Evolutionary conservation across 23 red algal genomes (phyloP).

Genomic region (Pyropia yezoensis): DNA sequence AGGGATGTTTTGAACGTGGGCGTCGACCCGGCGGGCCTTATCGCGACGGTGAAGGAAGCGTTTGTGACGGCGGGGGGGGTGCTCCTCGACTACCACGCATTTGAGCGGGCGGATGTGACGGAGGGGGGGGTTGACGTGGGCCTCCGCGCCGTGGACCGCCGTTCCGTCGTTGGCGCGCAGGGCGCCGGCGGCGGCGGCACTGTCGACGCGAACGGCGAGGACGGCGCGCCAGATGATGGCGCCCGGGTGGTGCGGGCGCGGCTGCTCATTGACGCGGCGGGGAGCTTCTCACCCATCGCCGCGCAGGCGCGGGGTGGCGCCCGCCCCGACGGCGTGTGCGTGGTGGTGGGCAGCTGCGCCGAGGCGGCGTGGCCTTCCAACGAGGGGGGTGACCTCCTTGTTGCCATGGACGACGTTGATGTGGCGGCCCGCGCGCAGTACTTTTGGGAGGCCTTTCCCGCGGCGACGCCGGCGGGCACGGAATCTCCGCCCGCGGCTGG

Average conservation of each 20-base stretch:
- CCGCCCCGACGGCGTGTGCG: conserved; percentile 73
- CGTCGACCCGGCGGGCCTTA: conserved; percentile 49
- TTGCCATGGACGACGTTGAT: conserved; percentile 48
- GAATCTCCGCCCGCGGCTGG: background rate
- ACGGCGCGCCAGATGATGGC: conserved; percentile 11
- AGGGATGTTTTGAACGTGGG: conserved; percentile 68
- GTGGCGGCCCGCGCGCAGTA: conserved; percentile 38
- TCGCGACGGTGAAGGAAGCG: conserved; percentile 14
- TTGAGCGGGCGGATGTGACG: conserved; percentile 10
- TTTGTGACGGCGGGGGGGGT: conserved; percentile 46
- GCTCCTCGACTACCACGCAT: conserved; percentile 34
- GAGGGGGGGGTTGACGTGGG: conserved; percentile 16
- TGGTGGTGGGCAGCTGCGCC: conserved; percentile 78
- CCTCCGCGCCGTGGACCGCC: conserved; percentile 1
- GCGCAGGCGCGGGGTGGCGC: conserved; percentile 36
- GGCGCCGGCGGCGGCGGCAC: conserved; percentile 55
- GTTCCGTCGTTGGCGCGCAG: conserved; percentile 12
- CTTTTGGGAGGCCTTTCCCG: conserved; percentile 93
- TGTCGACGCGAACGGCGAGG: background rate
- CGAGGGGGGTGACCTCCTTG: conserved; percentile 48
- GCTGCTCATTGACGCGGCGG: conserved; percentile 81
- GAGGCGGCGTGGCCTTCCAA: conserved; percentile 34
- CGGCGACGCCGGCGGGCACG: background rate
- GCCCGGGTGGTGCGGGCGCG: conserved; percentile 11
- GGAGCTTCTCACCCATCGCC: conserved; percentile 70